Conservation (phyloP, 1,139 yeast species). For the Magnusiomyces tetraspermus region DNA sequence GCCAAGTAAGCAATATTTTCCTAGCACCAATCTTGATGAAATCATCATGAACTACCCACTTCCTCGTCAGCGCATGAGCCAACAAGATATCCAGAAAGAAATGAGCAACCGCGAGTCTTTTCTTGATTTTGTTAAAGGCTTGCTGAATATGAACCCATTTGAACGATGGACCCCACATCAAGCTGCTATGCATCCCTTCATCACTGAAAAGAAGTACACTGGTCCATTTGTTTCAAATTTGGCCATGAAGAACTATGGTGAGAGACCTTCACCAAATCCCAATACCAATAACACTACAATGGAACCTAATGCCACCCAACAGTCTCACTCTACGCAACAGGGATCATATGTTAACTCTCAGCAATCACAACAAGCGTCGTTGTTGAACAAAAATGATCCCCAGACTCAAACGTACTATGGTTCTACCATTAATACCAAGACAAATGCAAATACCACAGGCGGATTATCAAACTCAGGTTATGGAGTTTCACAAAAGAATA, state of each 20-base stretch:
- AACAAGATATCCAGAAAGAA: constrained; percentile 45
- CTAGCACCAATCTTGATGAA: constrained; percentile 61
- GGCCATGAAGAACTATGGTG: constrained; percentile 6
- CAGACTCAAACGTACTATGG: neutral
- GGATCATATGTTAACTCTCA: constrained; percentile 3
- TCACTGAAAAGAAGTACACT: constrained; percentile 38
- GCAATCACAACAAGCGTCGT: constrained; percentile 8
- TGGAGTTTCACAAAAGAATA: neutral
- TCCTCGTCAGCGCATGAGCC: constrained; percentile 65
- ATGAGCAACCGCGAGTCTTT: constrained; percentile 61
- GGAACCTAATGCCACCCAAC: too few species aligned
- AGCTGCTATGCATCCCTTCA: constrained; percentile 85
- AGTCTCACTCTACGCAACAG: neutral
- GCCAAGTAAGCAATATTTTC: constrained; percentile 77
- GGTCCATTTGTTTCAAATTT: constrained; percentile 31
- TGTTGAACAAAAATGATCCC: neutral
- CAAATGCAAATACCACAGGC: too few species aligned
- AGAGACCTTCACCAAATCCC: neutral
- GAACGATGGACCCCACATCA: constrained; percentile 97
- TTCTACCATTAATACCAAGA: too few species aligned
- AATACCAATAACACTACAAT: neutral
- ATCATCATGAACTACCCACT: constrained; percentile 67
- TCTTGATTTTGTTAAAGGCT: constrained; percentile 68
- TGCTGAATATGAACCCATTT: constrained; percentile 76
- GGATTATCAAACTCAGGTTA: too few species aligned